Base-by-base conservation (phyloP, 2,329 filamentous ascomycete species). In the Lachnellula arida region DNA sequence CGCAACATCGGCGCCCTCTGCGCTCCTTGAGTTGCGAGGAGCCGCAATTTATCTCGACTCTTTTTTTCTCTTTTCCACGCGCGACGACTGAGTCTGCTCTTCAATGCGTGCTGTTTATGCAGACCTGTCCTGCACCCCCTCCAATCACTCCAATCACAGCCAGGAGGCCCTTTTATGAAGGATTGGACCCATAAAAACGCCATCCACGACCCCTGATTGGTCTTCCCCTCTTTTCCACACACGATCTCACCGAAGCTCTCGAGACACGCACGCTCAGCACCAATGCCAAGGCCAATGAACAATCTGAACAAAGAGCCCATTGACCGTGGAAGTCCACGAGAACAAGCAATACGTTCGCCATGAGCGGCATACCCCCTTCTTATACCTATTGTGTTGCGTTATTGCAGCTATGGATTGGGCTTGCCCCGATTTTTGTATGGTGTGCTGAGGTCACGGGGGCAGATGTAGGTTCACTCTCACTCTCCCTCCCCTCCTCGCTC, bases 191-290 rank as follows among this genome's bases (percentile, higher is more conserved):
- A 28, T 35, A 54, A 49, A 46, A 14, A 19, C 34, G 43, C 42
- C 40, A 56, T 56, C 51, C 51, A 55, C 60, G 55, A 58, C 57
- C 25, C 46, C 48, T 58, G 55, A 61, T 61, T 61, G 55, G 60
- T 43, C 46, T 53, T 49, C 49, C 42, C 12, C 14, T 7, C 53
- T 48, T 9, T 46, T 47, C 48, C 52, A 39, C 48, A 32, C 3
- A 3, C 50, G 46, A 46, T 32, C 53, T 48, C 55, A 62, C 60
- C 59, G 59, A 55, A 54, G 57, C 46, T 32, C 39, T 46, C 50
- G 44, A 34, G 40, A 57, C 54, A 49, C 35, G 51, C 42, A 53
- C 49, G 47, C 49, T 46, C 48, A 47, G 39, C 50, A 43, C 46
- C 12, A 43, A 22, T 50, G 56, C 56, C 59, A 58, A 54, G 55